These are phyloP conservation scores for Leccinum sublutescens DNA, from an alignment of 768 basidiomycete genomes.

Conservation along the genomic window DNA sequence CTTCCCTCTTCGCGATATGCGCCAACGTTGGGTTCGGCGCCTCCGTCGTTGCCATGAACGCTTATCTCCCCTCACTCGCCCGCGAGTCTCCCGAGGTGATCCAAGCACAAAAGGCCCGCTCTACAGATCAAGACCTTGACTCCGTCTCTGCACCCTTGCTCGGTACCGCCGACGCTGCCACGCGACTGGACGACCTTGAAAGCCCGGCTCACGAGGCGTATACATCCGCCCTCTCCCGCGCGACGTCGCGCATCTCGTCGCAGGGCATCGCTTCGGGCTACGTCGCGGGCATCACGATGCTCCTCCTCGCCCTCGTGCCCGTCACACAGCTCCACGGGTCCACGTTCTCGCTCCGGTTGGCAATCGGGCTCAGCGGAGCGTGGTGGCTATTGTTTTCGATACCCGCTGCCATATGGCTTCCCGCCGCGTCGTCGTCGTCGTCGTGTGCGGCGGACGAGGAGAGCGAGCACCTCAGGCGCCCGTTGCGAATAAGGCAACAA, in stretches of 20 bases:
- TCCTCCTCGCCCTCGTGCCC: constrained; percentile 75
- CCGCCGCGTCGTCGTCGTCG: constrained; percentile 31
- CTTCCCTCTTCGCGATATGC: constrained; percentile 65
- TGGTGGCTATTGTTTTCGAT: constrained; percentile 89
- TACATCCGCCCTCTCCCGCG: constrained; percentile 58
- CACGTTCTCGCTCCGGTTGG: constrained; percentile 75
- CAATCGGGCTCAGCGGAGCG: constrained; percentile 78
- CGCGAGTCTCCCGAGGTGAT: constrained; percentile 61
- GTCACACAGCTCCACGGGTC: constrained; percentile 71
- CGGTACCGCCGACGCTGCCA: neutral
- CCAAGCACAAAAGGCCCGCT: constrained; percentile 29
- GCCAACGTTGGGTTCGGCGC: constrained; percentile 89
- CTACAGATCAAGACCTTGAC: constrained; percentile 16
- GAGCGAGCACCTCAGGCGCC: constrained; percentile 15
- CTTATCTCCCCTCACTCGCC: constrained; percentile 78
- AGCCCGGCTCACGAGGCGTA: constrained; percentile 40
- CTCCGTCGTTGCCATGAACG: constrained; percentile 85
- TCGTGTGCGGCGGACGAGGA: constrained; percentile 2
- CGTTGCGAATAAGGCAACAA: constrained; percentile 50
- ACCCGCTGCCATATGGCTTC: constrained; percentile 75
- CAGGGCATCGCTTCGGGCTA: constrained; percentile 87
- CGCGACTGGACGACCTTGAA: constrained; percentile 7
- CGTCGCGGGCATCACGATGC: constrained; percentile 71
- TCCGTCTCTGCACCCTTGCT: constrained; percentile 40
- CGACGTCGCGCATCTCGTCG: constrained; percentile 81